These are phyloP conservation scores for Picea mariana DNA, from an alignment of 83 land plant genomes.

Conservation along the genomic window DNA sequence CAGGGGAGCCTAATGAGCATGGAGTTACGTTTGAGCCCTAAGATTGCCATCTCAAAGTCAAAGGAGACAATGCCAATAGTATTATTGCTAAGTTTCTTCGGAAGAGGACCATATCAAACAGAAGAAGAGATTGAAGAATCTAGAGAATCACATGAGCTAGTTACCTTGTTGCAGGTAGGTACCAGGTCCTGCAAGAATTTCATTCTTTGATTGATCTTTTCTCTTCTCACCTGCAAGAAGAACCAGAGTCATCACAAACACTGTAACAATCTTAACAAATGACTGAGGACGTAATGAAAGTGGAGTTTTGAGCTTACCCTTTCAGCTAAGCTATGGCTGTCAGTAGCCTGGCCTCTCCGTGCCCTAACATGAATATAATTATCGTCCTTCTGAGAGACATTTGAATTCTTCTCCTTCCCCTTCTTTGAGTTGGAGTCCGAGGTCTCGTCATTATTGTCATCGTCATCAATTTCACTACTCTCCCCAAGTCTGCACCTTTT, in stretches of 20 bases:
- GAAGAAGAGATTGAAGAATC: not conserved
- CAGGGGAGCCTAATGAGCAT: too few species aligned
- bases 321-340: slow-evolving; percentile 36
- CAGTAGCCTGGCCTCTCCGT: slow-evolving; percentile 35
- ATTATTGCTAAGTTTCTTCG: not conserved
- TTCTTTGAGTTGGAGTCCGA: slow-evolving; percentile 13
- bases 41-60: too few species aligned
- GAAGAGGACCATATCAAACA: not conserved
- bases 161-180: slow-evolving; percentile 36
- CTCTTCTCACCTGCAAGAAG: slow-evolving; percentile 30
- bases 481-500: slow-evolving; percentile 18
- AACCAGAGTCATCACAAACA: not conserved
- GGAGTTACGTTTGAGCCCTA: too few species aligned
- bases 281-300: not conserved
- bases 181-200: slow-evolving; percentile 35
- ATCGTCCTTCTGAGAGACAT: slow-evolving; percentile 14
- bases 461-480: slow-evolving; percentile 6
- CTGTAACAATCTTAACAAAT: not conserved
- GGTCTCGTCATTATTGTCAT: slow-evolving; percentile 1
- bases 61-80: slow-evolving; percentile 3
- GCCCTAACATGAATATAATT: slow-evolving; percentile 37
- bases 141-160: not conserved
- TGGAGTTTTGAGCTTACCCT: slow-evolving; percentile 17
- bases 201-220: slow-evolving; percentile 32
- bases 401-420: slow-evolving; percentile 15